A percentile compares a stretch with the other conserved stretches of the same genome.
Evolutionary conservation across 352 stramenopile genomes (phyloP).

Genomic region (Globisporangium canariense): DNA sequence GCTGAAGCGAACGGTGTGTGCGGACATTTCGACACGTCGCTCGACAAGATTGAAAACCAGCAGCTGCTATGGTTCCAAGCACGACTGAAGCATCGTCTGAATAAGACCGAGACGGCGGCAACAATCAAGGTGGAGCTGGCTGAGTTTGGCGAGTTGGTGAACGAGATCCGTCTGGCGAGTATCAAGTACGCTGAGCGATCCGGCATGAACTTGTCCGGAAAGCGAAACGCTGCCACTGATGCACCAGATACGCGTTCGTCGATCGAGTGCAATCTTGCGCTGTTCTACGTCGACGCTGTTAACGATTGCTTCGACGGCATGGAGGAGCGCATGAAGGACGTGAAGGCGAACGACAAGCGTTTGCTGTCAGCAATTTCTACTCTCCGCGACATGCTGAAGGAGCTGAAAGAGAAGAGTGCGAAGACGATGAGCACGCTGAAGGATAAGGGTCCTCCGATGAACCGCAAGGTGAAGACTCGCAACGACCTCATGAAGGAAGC

Average conservation of each 20-base stretch:
- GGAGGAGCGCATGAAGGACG: conserved; percentile 78
- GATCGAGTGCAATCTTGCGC: conserved; percentile 64
- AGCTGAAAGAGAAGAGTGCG: conserved; percentile 59
- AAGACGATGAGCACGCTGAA: conserved; percentile 42
- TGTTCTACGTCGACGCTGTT: conserved; percentile 63
- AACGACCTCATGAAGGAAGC: conserved; percentile 81
- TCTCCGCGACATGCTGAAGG: conserved; percentile 56
- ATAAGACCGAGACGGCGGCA: conserved; percentile 69
- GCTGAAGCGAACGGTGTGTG: conserved; percentile 82
- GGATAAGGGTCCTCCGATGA: conserved; percentile 57
- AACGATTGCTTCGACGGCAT: conserved; percentile 77
- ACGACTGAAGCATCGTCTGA: conserved; percentile 66
- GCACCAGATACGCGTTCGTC: conserved; percentile 66
- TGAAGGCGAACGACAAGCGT: conserved; percentile 81
- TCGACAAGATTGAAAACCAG: conserved; percentile 69
- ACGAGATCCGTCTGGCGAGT: conserved; percentile 71
- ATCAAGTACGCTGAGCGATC: conserved; percentile 83
- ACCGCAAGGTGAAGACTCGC: conserved; percentile 63
- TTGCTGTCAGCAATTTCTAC: conserved; percentile 61
- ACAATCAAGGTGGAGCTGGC: conserved; percentile 86
- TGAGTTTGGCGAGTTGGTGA: conserved; percentile 78
- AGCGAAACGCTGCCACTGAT: conserved; percentile 67
- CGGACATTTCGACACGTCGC: conserved; percentile 64
- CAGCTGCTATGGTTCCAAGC: conserved; percentile 79
- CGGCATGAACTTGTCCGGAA: conserved; percentile 85